Evolutionary conservation across 441 rosid species (phyloP).

Genomic region (Arabidopsis lyrata): DNA sequence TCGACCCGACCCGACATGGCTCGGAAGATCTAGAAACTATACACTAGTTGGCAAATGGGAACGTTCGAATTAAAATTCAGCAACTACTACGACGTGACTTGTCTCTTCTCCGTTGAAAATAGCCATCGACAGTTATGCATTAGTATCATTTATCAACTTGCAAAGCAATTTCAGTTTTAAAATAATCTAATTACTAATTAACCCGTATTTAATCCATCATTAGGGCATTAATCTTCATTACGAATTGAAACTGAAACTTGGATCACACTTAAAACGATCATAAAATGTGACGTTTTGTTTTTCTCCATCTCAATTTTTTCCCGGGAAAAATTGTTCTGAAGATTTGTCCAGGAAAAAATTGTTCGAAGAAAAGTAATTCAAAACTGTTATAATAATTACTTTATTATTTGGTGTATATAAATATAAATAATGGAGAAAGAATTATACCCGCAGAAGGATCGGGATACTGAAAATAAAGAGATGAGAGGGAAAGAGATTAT

Average conservation of each 20-base stretch:
- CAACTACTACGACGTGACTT: constrained; percentile 37
- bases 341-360: background rate
- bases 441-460: too few species aligned
- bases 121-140: constrained; percentile 8
- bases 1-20: background rate
- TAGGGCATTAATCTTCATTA: constrained; percentile 3
- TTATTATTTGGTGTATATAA: too few species aligned
- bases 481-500: too few species aligned
- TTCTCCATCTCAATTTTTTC: background rate
- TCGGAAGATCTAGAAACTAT: background rate
- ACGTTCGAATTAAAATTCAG: constrained; percentile 6
- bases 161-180: constrained; percentile 3
- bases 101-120: constrained; percentile 21
- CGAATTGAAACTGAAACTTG: background rate
- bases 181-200: background rate
- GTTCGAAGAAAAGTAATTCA: background rate
- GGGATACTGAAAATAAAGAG: too few species aligned
- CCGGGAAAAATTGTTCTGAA: background rate
- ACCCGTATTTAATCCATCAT: constrained; percentile 6
- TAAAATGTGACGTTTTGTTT: background rate
- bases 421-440: too few species aligned
- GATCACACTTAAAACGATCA: background rate
- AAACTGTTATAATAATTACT: too few species aligned
- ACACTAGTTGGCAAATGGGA: constrained; percentile 23
- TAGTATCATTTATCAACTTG: constrained; percentile 15